Evolutionary conservation across 768 basidiomycete species (phyloP).

Genomic region (Podaxis sp.): DNA sequence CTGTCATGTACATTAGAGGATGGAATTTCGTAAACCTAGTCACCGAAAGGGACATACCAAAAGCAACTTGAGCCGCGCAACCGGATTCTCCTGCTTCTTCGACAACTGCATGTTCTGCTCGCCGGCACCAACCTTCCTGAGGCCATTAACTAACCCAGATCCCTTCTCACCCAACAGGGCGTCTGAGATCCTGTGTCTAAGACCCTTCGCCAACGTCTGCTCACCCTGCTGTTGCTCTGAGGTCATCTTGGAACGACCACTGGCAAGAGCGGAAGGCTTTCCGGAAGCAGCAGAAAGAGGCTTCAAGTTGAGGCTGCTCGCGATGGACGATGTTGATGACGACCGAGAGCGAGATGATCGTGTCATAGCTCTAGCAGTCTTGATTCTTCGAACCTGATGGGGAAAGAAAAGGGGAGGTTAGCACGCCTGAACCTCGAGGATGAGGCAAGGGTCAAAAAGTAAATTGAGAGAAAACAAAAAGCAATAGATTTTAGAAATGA

Average conservation of each 20-base stretch:
- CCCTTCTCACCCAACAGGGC: constrained; percentile 40
- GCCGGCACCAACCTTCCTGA: constrained; percentile 15
- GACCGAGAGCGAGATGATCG: constrained; percentile 33
- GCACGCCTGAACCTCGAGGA: background rate
- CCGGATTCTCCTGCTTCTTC: constrained; percentile 71
- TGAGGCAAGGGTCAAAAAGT: background rate
- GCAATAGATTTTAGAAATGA: background rate
- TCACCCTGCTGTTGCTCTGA: background rate
- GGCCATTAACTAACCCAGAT: constrained; percentile 27
- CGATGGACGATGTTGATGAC: constrained; percentile 21
- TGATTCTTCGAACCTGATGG: constrained; percentile 67
- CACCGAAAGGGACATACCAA: constrained; percentile 48
- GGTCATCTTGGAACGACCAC: constrained; percentile 6
- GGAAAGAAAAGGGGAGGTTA: constrained; percentile 15
- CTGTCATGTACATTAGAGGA: constrained; percentile 29
- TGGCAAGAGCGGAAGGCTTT: constrained; percentile 20
- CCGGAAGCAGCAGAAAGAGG: constrained; percentile 28
- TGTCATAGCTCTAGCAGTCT: constrained; percentile 50
- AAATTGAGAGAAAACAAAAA: background rate
- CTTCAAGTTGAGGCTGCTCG: constrained; percentile 30
- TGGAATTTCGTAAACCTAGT: background rate
- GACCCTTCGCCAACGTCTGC: constrained; percentile 1
- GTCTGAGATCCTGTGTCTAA: constrained; percentile 34
- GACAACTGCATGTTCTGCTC: constrained; percentile 21
- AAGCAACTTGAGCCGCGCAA: constrained; percentile 85